Evolutionary conservation across 768 basidiomycete genomes (phyloP), one percentile per base, ranked within the genome.

Genomic region (Pholiota microspora): DNA sequence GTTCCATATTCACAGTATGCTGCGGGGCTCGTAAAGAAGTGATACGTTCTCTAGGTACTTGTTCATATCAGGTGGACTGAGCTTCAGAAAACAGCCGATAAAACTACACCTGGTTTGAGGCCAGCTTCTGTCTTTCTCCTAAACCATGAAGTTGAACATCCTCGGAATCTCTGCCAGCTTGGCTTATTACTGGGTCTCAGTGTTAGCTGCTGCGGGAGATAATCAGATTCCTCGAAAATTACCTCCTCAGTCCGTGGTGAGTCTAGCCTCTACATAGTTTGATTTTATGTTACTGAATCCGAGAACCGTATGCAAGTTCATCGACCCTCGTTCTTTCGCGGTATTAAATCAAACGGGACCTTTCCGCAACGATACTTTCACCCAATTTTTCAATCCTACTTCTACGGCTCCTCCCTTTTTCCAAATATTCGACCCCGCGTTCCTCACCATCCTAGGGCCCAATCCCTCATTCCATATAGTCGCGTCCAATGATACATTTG

Each of bases 401-500:
- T 84, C 70, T 61, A 75, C 77, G 10, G 46, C 52, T 4, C 49
- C 80, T 12, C 82, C 84, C 0, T 80, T 86, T 62, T 86, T 90
- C 69, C 76, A 78, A 58, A 69, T 79, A 51, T 77, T 78, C 53
- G 69, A 79, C 56, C 45, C 51, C n/a, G 61, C 68, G n/a, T 90
- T 92, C 68, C 69, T 86, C 40, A 53, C 66, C 6, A 72, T 90
- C 52, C 77, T 89, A 0, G 89, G 88, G 1, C 57, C 67, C 3
- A 69, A 71, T 23, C 82, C 89, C 5, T 77, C 78, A 0, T 77
- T 92, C 46, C 76, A 78, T 3, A 66, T 80, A 55, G 79, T 93
- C 45, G 82, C 83, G 0, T 77, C 79, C 7, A 81, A 83, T 54
- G 76, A 78, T 2, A 80, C 76, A 3, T 85, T 84, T 65, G 85